These are phyloP conservation scores for Sordariomycetes sp. DNA, from an alignment of 2,329 filamentous ascomycete species.

Conservation along the genomic window DNA sequence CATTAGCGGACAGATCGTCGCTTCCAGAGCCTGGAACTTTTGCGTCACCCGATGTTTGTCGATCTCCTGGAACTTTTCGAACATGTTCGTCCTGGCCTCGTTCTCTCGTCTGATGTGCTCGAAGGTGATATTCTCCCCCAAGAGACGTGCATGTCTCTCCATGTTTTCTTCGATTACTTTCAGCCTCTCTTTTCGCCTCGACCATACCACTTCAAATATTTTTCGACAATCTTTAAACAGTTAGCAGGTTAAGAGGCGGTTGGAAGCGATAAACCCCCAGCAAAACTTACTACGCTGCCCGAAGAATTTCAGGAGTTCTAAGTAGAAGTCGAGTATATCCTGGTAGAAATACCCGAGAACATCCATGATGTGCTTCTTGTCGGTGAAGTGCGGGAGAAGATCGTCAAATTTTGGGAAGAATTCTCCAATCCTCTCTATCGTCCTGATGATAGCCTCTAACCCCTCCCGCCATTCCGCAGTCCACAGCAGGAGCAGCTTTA, in stretches of 20 bases:
- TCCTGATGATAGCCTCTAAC: background rate
- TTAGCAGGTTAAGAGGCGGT: background rate
- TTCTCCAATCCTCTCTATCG: background rate
- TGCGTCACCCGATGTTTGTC: background rate
- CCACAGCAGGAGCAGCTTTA: constrained; percentile 1
- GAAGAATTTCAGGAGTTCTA: background rate
- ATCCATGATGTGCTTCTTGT: background rate
- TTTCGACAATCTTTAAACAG: background rate
- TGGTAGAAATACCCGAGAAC: background rate
- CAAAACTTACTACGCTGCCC: background rate
- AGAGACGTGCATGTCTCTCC: background rate
- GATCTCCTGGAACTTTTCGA: background rate
- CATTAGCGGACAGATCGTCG: background rate
- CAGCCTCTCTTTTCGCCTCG: background rate
- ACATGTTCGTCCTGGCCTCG: background rate
- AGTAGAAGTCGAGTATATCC: constrained; percentile 2
- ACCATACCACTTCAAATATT: background rate
- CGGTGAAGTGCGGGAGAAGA: background rate
- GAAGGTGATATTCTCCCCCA: background rate
- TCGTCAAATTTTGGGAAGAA: background rate
- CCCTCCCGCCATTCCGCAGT: background rate
- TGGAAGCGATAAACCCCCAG: background rate
- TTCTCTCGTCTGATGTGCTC: background rate
- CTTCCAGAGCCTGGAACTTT: background rate
- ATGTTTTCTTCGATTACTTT: background rate